Evolutionary conservation across 2,329 filamentous ascomycete genomes (phyloP), one percentile per base, ranked within the genome.

Genomic region (Cryphonectria carpinicola): DNA sequence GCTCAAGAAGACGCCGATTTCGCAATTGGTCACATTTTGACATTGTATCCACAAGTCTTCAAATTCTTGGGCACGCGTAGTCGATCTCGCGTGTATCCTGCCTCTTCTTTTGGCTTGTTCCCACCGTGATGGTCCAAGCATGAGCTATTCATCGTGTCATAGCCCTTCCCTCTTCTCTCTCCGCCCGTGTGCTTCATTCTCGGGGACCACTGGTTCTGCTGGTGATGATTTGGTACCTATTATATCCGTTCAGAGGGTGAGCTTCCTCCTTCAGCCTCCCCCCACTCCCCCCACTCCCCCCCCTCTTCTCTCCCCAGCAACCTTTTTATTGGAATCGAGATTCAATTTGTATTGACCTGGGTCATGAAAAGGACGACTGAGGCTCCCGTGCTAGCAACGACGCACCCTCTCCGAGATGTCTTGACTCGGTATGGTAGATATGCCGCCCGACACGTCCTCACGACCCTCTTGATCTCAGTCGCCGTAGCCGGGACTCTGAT

Each of bases 181-280:
- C 49, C 37, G 65, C 65, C 65, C 58, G n/a, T n/a, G 39, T 66
- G 35, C 58, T 65, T 39, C 32, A 61, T 17, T 61, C 49, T 66
- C 67, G 69, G 71, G 66, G 25, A 65, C 60, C 52, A 60, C 67
- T 41, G 69, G 66, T 54, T 66, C 58, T 62, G 64, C 63, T 70
- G 66, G 80, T 76, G 77, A 89, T 93, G 91, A 91, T 93, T 82
- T 93, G 91, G 91, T 93, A 92, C 83, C 82, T 94, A 66, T 83
- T 94, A 74, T 94, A 92, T 82, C 92, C 92, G 78, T 84, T 94
- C 75, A 87, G 92, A 87, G 91, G 92, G 91, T 93, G 82, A 80
- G 90, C 86, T 67, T 66, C 39, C 69, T 67, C 56, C 66, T 58
- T 72, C 46, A 68, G 54, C 46, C 43, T n/a, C n/a, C n/a, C n/a